Percentiles rank a stretch among this genome's conserved stretches.
Conservation (phyloP, 306 rosid species). For the Cyamopsis tetragonoloba region DNA sequence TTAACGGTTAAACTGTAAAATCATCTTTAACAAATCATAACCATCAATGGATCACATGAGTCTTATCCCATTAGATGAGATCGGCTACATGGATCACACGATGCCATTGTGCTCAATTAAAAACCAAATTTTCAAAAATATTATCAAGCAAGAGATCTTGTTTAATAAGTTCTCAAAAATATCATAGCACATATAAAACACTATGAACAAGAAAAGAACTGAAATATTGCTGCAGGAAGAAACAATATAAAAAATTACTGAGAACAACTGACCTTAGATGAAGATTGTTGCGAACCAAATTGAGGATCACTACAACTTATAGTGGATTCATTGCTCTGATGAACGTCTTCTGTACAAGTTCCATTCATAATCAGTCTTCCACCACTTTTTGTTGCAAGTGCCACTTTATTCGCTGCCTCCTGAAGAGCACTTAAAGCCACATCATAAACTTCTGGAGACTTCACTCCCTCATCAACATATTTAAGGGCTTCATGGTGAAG, state of each 20-base stretch:
- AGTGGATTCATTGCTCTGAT: slow-evolving; percentile 22
- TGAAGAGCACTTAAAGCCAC: slow-evolving; percentile 28
- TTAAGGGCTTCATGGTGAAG: slow-evolving; percentile 31
- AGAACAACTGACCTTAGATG: slow-evolving; percentile 23
- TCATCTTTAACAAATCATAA: background rate
- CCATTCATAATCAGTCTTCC: slow-evolving; percentile 26
- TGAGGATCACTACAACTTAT: slow-evolving; percentile 10
- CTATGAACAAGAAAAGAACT: background rate
- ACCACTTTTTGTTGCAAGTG: slow-evolving; percentile 22
- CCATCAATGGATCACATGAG: background rate
- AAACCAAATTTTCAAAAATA: too few species aligned
- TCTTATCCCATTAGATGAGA: too few species aligned
- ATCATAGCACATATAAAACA: background rate
- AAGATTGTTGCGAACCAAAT: slow-evolving; percentile 22
- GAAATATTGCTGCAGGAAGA: background rate
- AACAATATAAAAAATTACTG: background rate
- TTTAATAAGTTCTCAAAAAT: too few species aligned
- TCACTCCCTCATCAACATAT: slow-evolving; percentile 29
- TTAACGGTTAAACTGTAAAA: background rate
- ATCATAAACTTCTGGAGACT: background rate
- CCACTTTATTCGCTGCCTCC: slow-evolving; percentile 33
- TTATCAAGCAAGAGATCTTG: too few species aligned
- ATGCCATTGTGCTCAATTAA: too few species aligned
- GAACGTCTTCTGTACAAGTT: slow-evolving; percentile 12
- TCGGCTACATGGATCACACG: too few species aligned